Evolutionary conservation across 208 protist species (phyloP), one percentile per base, ranked within the genome.

Genomic region (Crithidia expoeki): DNA sequence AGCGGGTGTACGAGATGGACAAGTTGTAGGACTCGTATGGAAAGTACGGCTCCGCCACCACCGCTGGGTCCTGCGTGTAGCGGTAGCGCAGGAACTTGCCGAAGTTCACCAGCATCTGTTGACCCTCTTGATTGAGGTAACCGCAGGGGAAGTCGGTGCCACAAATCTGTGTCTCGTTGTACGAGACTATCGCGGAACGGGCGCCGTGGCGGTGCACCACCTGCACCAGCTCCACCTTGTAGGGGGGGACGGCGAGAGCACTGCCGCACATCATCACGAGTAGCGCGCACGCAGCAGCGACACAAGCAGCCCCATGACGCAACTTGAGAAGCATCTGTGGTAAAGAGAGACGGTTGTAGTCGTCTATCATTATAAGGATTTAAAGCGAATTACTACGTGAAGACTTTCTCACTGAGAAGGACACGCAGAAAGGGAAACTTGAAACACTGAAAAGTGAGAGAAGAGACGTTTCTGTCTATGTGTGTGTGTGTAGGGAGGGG

Each of bases 191-290:
- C 34, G 81, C 38, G 1, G 67, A 52, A 27, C 85, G 85, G 23
- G 81, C 78, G 25, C 85, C 85, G 66, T 90, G 85, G 47, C 85
- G 85, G 62, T 90, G 85, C 33, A 86, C 64, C 25, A 88, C 38
- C 78, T 89, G 84, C 50, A 85, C 66, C 49, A 76, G 36, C 68
- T 79, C 67, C 47, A 79, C 57, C 61, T 72, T 79, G 67, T 73
- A 79, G 59, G 46, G 12, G 10, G 62, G 71, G 32, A 55, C 57
- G 11, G 71, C 71, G 17, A 70, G 34, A 6, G 40, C 53, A 11
- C 32, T 30, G 33, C 63, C 27, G 42, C 27, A 32, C 50, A 63
- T 25, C 47, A 65, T 42, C 32, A 57, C 79, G 17, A 79, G 38
- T 33, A 86, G 72, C 57, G 83, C 76, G 69, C 84, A 53, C 74